Evolutionary conservation across 257 asterid genomes (phyloP), one percentile per base, ranked within the genome.

Genomic region (Primulina huaijiensis): DNA sequence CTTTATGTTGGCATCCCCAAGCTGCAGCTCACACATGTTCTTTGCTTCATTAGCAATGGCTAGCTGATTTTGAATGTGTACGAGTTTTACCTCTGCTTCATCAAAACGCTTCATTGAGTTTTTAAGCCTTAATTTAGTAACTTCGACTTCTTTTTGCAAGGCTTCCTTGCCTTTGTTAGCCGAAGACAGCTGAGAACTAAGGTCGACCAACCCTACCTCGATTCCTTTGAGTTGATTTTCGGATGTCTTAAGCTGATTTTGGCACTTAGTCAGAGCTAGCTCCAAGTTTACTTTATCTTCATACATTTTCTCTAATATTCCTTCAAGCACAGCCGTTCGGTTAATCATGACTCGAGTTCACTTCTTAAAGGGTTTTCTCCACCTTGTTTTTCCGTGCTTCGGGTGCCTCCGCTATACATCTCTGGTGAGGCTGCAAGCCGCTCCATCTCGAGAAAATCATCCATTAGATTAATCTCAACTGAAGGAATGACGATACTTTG

Each of bases 391-490:
- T 70, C 62, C 29, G 73, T 59, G 16, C 64, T 75, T 12, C 31
- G 10, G 59, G 19, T 29, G 67, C 74, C 68, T 72, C 72, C 81
- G 67, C 73, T 70, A 7, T 34, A 62, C 4, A 53, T 56, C 75
- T 70, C 85, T 8, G 87, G 87, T 25, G 74, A 53, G 46, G 95
- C 87, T 20, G 86, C 96, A 65, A 87, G 76, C 82, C 74, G 85
- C 82, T 93, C 98, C 95, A 93, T 90, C 80, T 92, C 97, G 60
- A 90, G 92, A 80, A 92, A 90, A 85, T 90, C 97, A 72, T 87
- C 92, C 97, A 90, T 87, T 65, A 93, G 80, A 84, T 81, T 79
- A 64, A 86, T 82, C 72, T 85, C 92, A 64, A 74, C 74, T 10
- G 91, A 78, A 12, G 85, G 78, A 25, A 65, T 76, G 30, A 76